These are phyloP conservation scores for Brassica carinata DNA, from an alignment of 345 rosid species.

Conservation along the genomic window DNA sequence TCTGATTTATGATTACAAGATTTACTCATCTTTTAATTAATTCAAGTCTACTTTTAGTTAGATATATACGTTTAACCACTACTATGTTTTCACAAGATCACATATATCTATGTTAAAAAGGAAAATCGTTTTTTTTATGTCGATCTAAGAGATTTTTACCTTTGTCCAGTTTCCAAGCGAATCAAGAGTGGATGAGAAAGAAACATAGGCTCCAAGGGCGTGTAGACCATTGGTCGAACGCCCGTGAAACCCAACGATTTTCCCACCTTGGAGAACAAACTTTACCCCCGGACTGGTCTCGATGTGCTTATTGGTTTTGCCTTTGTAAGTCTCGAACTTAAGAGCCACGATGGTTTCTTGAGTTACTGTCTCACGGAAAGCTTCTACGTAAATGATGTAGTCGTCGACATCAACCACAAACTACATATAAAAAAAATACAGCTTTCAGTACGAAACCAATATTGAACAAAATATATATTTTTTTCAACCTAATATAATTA, in stretches of 20 bases:
- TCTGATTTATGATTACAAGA: background rate
- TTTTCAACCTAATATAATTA: background rate
- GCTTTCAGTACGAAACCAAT: background rate
- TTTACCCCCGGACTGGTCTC: background rate
- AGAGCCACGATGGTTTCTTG: background rate
- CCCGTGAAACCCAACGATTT: background rate
- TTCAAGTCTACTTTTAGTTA: background rate
- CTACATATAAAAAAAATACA: background rate
- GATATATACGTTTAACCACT: no score
- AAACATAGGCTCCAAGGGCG: background rate
- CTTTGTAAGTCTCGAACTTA: background rate
- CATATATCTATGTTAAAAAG: background rate
- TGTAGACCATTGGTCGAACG: background rate
- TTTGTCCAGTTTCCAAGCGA: background rate
- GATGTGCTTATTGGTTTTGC: background rate
- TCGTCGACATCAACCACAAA: background rate
- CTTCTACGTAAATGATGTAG: background rate
- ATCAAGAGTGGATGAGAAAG: background rate
- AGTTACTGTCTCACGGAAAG: background rate
- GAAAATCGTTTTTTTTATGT: no score
- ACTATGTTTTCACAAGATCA: no score
- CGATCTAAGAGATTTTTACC: background rate
- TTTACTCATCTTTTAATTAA: background rate
- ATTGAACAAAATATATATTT: background rate
- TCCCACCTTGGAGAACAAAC: background rate